phyloP scores from a whole-genome alignment of 805 yeast species.

The Candida qinlingensis region DNA sequence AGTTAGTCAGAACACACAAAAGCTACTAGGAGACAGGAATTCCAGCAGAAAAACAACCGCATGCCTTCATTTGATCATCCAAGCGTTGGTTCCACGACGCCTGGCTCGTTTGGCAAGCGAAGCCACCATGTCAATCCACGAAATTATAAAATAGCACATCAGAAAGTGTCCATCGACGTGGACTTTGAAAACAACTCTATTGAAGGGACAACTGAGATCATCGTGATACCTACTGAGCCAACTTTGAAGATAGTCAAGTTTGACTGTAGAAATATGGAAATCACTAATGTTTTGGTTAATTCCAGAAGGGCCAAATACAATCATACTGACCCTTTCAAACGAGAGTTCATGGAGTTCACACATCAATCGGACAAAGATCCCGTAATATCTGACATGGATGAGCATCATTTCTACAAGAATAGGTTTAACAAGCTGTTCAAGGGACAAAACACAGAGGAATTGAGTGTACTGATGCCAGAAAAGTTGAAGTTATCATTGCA shows the following conservation, averaged over 20 bases:
- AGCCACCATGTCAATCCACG: constrained; percentile 2
- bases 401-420: constrained; percentile 54
- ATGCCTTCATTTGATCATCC: constrained; percentile 20
- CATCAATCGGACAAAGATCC: constrained; percentile 15
- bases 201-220: constrained; percentile 75
- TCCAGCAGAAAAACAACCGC: neutral
- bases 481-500: constrained; percentile 56
- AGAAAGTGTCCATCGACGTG: constrained; percentile 73
- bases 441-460: constrained; percentile 57
- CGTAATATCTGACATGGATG: constrained; percentile 30
- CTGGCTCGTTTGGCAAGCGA: constrained; percentile 11
- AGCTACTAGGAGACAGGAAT: too few species aligned
- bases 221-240: constrained; percentile 66
- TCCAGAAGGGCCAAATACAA: constrained; percentile 49
- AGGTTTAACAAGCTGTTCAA: constrained; percentile 49
- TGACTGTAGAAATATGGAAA: constrained; percentile 74
- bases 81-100: constrained; percentile 16
- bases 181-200: constrained; percentile 59
- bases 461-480: constrained; percentile 60
- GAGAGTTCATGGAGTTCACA: constrained; percentile 31
- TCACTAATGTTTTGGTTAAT: constrained; percentile 62
- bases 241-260: constrained; percentile 54
- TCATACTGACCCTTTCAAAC: constrained; percentile 48
- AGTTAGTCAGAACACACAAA: too few species aligned
- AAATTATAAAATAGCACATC: constrained; percentile 74